phyloP scores from a whole-genome alignment of 352 stramenopile genomes.

The Globisporangium emineosum region DNA sequence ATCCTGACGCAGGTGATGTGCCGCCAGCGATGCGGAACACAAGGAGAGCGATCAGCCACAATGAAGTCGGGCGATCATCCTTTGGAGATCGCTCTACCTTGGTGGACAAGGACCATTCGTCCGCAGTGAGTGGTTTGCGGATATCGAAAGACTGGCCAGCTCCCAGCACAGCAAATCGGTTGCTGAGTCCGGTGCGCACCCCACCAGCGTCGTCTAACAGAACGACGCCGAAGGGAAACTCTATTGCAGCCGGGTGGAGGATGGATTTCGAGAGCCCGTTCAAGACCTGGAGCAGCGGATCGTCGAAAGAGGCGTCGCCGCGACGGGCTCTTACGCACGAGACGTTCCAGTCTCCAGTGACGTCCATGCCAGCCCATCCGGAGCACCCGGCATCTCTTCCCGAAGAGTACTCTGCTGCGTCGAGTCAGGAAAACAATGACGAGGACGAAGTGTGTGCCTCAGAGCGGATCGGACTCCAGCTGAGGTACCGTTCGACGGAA shows the following conservation, averaged over 20 bases:
- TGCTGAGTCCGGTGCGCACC: conserved; percentile 23
- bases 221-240: conserved; percentile 10
- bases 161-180: conserved; percentile 17
- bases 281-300: conserved; percentile 63
- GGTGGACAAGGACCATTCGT: conserved; percentile 17
- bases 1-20: conserved; percentile 29
- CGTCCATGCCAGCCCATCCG: conserved; percentile 21
- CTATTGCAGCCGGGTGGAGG: conserved; percentile 35
- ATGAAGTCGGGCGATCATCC: conserved; percentile 30
- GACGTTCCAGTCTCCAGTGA: conserved; percentile 43
- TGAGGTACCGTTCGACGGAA: conserved; percentile 36
- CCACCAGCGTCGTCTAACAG: conserved; percentile 7
- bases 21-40: conserved; percentile 48
- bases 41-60: conserved; percentile 66
- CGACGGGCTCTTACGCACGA: conserved; percentile 40
- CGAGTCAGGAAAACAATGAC: conserved; percentile 5
- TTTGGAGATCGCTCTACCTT: conserved; percentile 19
- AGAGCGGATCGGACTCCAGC: conserved; percentile 50
- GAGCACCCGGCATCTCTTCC: conserved; percentile 1
- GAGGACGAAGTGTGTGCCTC: conserved; percentile 33
- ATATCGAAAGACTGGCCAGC: conserved; percentile 50
- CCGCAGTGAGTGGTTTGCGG: conserved; percentile 13
- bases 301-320: conserved; percentile 36
- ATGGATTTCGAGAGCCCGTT: conserved; percentile 76
- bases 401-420: conserved; percentile 8